Percentiles rank a stretch among this genome's conserved stretches.
Evolutionary conservation across 176 grass and related monocot genomes (phyloP).

Genomic region (Luzula sylvatica): DNA sequence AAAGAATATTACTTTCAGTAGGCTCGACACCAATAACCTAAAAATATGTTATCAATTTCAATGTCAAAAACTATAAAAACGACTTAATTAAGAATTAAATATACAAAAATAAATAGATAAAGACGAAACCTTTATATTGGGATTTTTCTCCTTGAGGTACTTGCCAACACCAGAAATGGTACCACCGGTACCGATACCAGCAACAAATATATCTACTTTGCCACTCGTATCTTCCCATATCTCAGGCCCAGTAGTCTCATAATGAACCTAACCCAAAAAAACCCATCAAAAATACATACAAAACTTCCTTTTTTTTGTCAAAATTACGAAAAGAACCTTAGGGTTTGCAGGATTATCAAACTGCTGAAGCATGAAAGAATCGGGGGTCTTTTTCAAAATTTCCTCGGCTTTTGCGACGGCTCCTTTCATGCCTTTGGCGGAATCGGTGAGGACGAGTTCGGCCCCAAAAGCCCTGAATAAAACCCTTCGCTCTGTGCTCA

Average conservation of each 20-base stretch:
- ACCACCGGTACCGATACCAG: slow-evolving; percentile 85
- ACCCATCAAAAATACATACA: not conserved
- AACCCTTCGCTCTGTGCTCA: slow-evolving; percentile 96
- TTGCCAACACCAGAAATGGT: slow-evolving; percentile 80
- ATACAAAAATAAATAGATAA: not conserved
- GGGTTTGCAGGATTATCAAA: slow-evolving; percentile 97
- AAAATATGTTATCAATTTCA: slow-evolving; percentile 1
- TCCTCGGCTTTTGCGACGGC: slow-evolving; percentile 81
- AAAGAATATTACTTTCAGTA: slow-evolving; percentile 89
- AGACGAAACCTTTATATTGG: slow-evolving; percentile 73
- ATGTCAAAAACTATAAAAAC: not conserved
- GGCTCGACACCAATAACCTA: slow-evolving; percentile 94
- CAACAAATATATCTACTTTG: slow-evolving; percentile 85
- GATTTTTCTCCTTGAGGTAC: slow-evolving; percentile 83
- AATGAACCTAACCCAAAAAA: slow-evolving; percentile 31
- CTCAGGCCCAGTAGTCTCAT: slow-evolving; percentile 91
- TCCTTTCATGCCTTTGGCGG: slow-evolving; percentile 91
- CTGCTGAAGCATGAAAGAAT: slow-evolving; percentile 89
- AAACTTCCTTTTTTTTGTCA: no score
- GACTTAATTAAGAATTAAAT: slow-evolving; percentile 1
- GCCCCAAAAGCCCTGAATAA: slow-evolving; percentile 86
- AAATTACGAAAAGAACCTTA: slow-evolving; percentile 31
- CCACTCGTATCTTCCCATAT: slow-evolving; percentile 98
- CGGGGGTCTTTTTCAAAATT: slow-evolving; percentile 72
- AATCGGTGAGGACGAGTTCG: slow-evolving; percentile 79